Evolutionary conservation across 352 stramenopile genomes (phyloP).

Genomic region (Globisporangium viniferum): DNA sequence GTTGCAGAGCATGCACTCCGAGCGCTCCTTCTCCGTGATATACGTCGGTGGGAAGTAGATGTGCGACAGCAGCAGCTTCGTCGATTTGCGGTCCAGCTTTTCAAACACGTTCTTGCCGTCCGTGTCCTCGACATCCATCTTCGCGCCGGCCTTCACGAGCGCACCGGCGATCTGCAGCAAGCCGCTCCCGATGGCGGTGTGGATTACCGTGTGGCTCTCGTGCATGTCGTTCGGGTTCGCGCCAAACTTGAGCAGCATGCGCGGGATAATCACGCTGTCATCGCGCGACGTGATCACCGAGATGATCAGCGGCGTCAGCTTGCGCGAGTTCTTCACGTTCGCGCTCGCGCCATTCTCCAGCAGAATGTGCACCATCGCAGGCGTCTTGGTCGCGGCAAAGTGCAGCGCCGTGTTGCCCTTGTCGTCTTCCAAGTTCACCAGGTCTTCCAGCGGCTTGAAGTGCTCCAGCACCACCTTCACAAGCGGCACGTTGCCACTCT

Average conservation of each 20-base stretch:
- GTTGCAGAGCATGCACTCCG: slow-evolving; percentile 80
- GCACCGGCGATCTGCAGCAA: slow-evolving; percentile 75
- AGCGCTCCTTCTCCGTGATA: slow-evolving; percentile 83
- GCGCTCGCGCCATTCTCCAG: slow-evolving; percentile 73
- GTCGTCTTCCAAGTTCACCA: slow-evolving; percentile 84
- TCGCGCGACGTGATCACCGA: slow-evolving; percentile 84
- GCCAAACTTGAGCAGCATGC: slow-evolving; percentile 86
- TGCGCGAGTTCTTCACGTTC: slow-evolving; percentile 87
- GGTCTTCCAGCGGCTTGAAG: slow-evolving; percentile 73
- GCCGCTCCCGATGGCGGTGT: slow-evolving; percentile 69
- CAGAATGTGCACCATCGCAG: slow-evolving; percentile 77
- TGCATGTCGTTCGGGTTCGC: slow-evolving; percentile 89
- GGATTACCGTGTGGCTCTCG: slow-evolving; percentile 84
- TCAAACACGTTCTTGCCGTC: slow-evolving; percentile 85
- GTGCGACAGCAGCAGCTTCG: slow-evolving; percentile 71
- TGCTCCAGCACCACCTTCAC: slow-evolving; percentile 84
- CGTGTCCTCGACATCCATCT: slow-evolving; percentile 85
- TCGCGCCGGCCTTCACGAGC: slow-evolving; percentile 75
- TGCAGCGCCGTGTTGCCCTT: slow-evolving; percentile 86
- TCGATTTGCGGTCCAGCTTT: slow-evolving; percentile 70
- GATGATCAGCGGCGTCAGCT: slow-evolving; percentile 84
- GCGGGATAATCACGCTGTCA: slow-evolving; percentile 79
- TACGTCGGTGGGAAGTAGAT: slow-evolving; percentile 87
- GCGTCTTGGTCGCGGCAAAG: slow-evolving; percentile 85
- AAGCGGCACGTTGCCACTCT: slow-evolving; percentile 78